These are phyloP conservation scores for Ensete glaucum DNA, from an alignment of 176 grass and related monocot species.

Conservation along the genomic window DNA sequence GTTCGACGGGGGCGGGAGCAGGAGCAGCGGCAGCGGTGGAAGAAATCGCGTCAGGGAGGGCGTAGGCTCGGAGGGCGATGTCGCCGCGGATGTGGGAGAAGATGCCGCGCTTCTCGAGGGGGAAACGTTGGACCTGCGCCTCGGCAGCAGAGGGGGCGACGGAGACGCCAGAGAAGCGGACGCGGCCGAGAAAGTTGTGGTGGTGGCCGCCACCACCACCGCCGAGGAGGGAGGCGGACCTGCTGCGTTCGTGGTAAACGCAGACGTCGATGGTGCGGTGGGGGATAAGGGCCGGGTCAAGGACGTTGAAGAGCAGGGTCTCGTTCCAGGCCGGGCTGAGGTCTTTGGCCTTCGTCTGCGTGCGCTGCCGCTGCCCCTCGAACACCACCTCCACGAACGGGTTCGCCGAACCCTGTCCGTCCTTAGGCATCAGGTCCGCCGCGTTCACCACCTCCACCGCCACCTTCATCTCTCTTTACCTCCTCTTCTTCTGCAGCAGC, in stretches of 20 bases:
- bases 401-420: constrained; percentile 30
- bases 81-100: constrained; percentile 40
- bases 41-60: background rate
- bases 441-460: constrained; percentile 38
- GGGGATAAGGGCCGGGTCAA: constrained; percentile 23
- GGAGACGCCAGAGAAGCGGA: constrained; percentile 23
- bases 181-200: constrained; percentile 32
- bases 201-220: background rate
- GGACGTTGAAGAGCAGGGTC: constrained; percentile 29
- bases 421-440: constrained; percentile 32
- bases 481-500: no score
- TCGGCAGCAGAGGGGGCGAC: constrained; percentile 11
- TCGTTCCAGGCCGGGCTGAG: constrained; percentile 37
- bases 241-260: constrained; percentile 24
- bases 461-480: constrained; percentile 27
- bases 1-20: background rate
- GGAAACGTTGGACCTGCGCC: constrained; percentile 20
- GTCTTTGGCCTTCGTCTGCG: constrained; percentile 30
- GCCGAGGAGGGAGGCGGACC: background rate
- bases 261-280: constrained; percentile 22
- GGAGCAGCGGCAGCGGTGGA: background rate
- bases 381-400: constrained; percentile 38
- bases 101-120: constrained; percentile 33
- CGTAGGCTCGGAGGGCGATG: constrained; percentile 31
- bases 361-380: constrained; percentile 37